Base-by-base conservation (phyloP, 2,329 filamentous ascomycete genomes). In the Fusarium verticillioides region DNA sequence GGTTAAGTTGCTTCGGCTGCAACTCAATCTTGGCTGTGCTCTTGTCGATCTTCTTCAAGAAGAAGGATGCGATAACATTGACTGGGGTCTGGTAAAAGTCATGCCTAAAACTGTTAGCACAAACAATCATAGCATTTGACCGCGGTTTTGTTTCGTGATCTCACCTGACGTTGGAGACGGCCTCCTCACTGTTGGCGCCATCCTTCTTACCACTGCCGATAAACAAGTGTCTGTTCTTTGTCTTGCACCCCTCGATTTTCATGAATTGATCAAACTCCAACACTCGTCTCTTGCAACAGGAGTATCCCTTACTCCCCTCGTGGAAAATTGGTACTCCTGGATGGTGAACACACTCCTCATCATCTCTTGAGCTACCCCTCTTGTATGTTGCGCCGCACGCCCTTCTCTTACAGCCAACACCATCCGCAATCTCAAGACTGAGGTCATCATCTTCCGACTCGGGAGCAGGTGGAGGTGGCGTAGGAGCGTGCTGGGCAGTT, bases 191-290 rank as follows among this genome's bases (percentile, higher is more conserved):
- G 21, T 74, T 79, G 61, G 43, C 81, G 72, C 86, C 86, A 39
- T 87, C 85, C 83, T 94, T 94, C 77, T 89, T 90, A 75, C 90
- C 94, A 74, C 88, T 93, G 8, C 93, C 93, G 39, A 98, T 88
- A 79, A 98, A 99, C 74, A 97, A 83, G 85, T 99, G 96, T 68
- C 89, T 87, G 47, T 87, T 85, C 83, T 95, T 96, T 47, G 92
- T 95, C 81, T 91, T 91, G 84, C 96, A 99, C 3, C 96, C 96
- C 77, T 93, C 91, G 67, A 99, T 96, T 83, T 94, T 96, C 91
- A 99, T 91, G 84, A 99, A 99, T 83, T 98, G 93, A 81, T 99
- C 95, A 82, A 99, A 99, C 81, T 99, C 96, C 66, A 99, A 85
- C 65, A 99, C 96, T 42, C 95, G 89, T 78, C 94, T 88, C 89